Percentiles rank a stretch among this genome's conserved stretches.
Conservation (phyloP, 495 filamentous ascomycete species). For the Aspergillus leporis region DNA sequence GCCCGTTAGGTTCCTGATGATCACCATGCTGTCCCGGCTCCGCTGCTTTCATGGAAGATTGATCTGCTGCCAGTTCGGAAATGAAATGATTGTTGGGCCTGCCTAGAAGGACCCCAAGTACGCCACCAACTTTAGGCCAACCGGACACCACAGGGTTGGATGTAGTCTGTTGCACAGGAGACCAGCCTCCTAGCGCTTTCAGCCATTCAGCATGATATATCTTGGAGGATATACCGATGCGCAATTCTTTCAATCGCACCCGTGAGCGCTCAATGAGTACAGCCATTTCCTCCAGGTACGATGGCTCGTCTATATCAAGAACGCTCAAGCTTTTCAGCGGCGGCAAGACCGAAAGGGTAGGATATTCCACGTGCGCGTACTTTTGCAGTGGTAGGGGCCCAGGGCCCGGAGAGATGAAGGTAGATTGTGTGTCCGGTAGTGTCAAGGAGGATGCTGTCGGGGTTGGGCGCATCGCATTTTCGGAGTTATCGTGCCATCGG, state of each 20-base stretch:
- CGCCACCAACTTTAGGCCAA: conserved; percentile 61
- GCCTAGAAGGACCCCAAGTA: conserved; percentile 35
- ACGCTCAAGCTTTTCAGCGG: conserved; percentile 79
- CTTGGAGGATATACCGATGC: conserved; percentile 72
- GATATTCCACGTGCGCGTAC: conserved; percentile 69
- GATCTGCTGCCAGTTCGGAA: neutral
- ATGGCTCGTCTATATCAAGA: conserved; percentile 84
- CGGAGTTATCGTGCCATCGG: conserved; percentile 83
- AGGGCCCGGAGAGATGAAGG: conserved; percentile 11
- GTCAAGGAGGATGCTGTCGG: conserved; percentile 24
- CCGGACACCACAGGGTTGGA: conserved; percentile 21
- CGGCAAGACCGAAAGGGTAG: conserved; percentile 82
- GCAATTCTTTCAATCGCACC: conserved; percentile 67
- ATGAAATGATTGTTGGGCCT: conserved; percentile 5
- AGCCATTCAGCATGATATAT: conserved; percentile 59
- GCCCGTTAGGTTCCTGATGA: neutral
- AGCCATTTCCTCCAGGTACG: conserved; percentile 88
- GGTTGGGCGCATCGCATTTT: conserved; percentile 36
- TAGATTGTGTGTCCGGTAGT: conserved; percentile 21
- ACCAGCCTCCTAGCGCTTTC: conserved; percentile 45
- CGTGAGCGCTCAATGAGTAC: conserved; percentile 75
- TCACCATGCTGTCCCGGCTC: neutral
- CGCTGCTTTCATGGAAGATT: neutral
- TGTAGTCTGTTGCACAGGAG: conserved; percentile 17
- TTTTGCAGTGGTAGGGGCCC: conserved; percentile 30